These are phyloP conservation scores for Cryphonectria parasitica DNA, from an alignment of 2,329 filamentous ascomycete genomes.

Conservation along the genomic window DNA sequence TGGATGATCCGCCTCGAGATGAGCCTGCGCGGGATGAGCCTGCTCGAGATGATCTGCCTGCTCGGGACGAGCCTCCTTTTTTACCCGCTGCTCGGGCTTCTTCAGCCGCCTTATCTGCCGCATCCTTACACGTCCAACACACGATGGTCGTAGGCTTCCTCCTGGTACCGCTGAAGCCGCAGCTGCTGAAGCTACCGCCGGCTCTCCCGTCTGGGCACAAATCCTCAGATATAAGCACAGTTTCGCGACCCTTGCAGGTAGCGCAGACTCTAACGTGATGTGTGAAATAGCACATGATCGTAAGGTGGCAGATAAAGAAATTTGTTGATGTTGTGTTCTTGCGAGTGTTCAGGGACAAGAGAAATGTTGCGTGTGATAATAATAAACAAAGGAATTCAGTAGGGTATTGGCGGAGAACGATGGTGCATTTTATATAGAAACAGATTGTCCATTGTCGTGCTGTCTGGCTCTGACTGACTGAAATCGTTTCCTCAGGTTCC, in stretches of 20 bases:
- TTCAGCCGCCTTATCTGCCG: slow-evolving; percentile 7
- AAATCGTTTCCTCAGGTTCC: not conserved
- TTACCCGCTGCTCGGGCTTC: not conserved
- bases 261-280: slow-evolving; percentile 44
- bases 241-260: slow-evolving; percentile 43
- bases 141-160: slow-evolving; percentile 38
- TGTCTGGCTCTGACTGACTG: not conserved
- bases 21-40: not conserved
- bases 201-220: slow-evolving; percentile 39
- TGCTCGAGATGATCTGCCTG: not conserved
- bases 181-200: slow-evolving; percentile 45
- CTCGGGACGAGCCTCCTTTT: not conserved
- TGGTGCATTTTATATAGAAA: not conserved
- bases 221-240: slow-evolving; percentile 47
- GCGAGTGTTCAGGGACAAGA: not conserved
- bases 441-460: not conserved
- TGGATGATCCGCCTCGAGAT: not conserved
- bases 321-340: not conserved
- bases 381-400: no score
- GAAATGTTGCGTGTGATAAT: not conserved
- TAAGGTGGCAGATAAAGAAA: not conserved
- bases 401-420: not conserved
- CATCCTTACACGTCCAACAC: slow-evolving; percentile 46
- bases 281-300: slow-evolving; percentile 47
- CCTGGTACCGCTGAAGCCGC: slow-evolving; percentile 39